phyloP scores from a whole-genome alignment of 2,329 filamentous ascomycete genomes.

The Thelonectria discophora region DNA sequence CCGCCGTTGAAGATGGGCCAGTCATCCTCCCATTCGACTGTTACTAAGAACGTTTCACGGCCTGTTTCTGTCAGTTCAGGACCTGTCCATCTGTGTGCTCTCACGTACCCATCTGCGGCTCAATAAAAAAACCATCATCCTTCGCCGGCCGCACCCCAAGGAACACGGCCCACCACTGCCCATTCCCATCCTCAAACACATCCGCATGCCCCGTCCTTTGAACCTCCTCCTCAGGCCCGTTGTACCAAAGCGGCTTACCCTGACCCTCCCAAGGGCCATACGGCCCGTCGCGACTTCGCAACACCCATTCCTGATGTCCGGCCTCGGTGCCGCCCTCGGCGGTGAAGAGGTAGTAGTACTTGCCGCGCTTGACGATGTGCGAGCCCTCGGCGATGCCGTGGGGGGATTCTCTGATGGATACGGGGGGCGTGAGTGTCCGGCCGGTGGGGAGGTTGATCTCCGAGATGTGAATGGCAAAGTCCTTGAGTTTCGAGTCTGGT shows the following conservation, averaged over 20 bases:
- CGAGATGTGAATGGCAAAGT: conserved; percentile 60
- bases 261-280: conserved; percentile 60
- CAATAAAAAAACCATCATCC: conserved; percentile 23
- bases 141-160: conserved; percentile 34
- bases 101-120: conserved; percentile 36
- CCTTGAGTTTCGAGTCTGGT: conserved; percentile 53
- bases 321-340: conserved; percentile 40
- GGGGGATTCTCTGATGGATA: conserved; percentile 49
- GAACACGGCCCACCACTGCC: conserved; percentile 38
- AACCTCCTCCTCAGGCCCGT: conserved; percentile 57
- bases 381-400: conserved; percentile 55
- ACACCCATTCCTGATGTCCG: conserved; percentile 63
- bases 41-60: conserved; percentile 39
- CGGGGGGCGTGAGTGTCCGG: conserved; percentile 48
- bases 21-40: conserved; percentile 37
- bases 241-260: conserved; percentile 43
- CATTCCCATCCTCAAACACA: conserved; percentile 36
- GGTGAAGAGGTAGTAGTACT: conserved; percentile 40
- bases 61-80: conserved; percentile 28
- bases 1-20: conserved; percentile 40
- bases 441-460: conserved; percentile 55
- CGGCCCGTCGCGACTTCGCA: conserved; percentile 53
- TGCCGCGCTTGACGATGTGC: conserved; percentile 37
- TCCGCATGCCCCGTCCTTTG: conserved; percentile 49
- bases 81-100: accelerated